Evolutionary conservation across 352 stramenopile species (phyloP), one percentile per base, ranked within the genome.

Genomic region (Globisporangium okanoganense): DNA sequence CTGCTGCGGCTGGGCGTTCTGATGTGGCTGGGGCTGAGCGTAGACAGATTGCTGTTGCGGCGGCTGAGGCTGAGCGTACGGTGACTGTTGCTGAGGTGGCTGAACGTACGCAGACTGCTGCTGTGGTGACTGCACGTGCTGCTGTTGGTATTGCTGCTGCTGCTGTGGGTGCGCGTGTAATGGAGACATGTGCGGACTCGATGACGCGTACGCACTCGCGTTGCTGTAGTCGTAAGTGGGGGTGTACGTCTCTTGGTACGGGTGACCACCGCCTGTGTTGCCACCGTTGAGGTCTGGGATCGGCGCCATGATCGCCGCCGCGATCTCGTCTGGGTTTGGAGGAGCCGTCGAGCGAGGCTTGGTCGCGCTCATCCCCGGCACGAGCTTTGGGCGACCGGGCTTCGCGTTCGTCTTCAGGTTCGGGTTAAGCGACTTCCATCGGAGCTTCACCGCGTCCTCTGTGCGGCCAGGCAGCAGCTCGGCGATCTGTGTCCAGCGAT

Each of bases 401-500:
- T 82, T 85, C 10, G 78, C 71, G 43, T 76, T 82, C 20, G 80
- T 70, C 57, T 79, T 87, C 35, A 79, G 63, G 29, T 88, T 81
- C 48, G 80, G 80, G 59, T 92, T 85, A 6, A 90, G 55, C 16
- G 72, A 61, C 51, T 90, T 92, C 83, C 83, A 97, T 47, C 85
- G 71, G 48, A 94, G 73, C 63, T 97, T 97, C 5, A 96, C 77
- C 1, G 87, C 82, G 61, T 97, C 92, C 66, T 97, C 88, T 22
- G 82, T 92, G 35, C 89, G 78, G 55, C 89, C 90, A 10, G 84
- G 84, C 14, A 97, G 67, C 25, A 92, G 71, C 51, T 92, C 82
- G 25, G 90, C 90, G 57, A 97, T 96, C 54, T 98, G 88, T 9
- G 92, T 96, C 96, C 96, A 99, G 36, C 92, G 89, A 66, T 98